phyloP scores from a whole-genome alignment of 192 early-diverging fungal genomes.

The Entomortierella beljakovae region DNA sequence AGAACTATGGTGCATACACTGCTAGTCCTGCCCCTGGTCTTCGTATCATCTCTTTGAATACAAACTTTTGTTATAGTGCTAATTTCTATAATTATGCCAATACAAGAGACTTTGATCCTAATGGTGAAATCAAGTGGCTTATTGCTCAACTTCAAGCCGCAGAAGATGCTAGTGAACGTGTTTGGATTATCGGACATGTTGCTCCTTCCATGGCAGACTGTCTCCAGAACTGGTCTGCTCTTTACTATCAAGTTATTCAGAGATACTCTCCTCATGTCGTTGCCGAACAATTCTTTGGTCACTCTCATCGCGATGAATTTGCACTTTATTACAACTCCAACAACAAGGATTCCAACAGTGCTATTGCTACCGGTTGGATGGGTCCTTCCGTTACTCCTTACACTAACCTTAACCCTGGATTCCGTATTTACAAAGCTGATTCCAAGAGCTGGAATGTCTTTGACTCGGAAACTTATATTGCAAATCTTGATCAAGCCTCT shows the following conservation, averaged over 20 bases:
- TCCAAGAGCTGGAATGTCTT: conserved; percentile 64
- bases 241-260: conserved; percentile 66
- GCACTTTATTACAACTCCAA: conserved; percentile 59
- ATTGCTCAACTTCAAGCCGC: conserved; percentile 60
- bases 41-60: conserved; percentile 65
- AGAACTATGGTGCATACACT: conserved; percentile 63
- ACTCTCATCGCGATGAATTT: conserved; percentile 65
- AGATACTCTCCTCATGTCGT: conserved; percentile 67
- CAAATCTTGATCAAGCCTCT: conserved; percentile 56
- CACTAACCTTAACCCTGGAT: conserved; percentile 65
- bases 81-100: conserved; percentile 65
- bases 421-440: conserved; percentile 68
- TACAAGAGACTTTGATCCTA: conserved; percentile 58
- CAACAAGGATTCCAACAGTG: conserved; percentile 41
- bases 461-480: conserved; percentile 65
- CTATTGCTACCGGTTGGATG: conserved; percentile 60
- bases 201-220: conserved; percentile 59
- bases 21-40: conserved; percentile 57
- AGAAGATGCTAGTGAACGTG: conserved; percentile 62
- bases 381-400: conserved; percentile 66
- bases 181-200: conserved; percentile 71
- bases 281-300: conserved; percentile 69
- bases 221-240: conserved; percentile 63
- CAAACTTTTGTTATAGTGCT: conserved; percentile 68
- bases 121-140: conserved; percentile 64